Percentiles rank a stretch among this genome's conserved stretches.
Conservation (phyloP, 257 asterid species). For the Oldenlandia corymbosa region DNA sequence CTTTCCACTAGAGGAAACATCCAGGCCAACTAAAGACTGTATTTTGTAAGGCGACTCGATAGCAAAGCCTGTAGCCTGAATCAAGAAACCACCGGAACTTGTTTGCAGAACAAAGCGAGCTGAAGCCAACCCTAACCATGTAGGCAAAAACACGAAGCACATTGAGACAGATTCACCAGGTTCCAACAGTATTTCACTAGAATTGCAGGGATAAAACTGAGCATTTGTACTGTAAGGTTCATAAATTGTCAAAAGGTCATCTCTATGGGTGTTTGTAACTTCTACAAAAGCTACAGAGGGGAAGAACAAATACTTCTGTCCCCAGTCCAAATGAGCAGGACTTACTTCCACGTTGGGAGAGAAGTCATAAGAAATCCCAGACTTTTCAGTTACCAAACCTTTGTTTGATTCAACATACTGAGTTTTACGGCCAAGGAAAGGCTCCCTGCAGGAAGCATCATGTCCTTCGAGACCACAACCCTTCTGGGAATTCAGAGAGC, state of each 20-base stretch:
- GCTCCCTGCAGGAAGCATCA: constrained; percentile 32
- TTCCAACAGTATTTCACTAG: constrained; percentile 49
- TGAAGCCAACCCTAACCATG: constrained; percentile 50
- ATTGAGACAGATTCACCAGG: constrained; percentile 68
- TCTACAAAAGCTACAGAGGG: constrained; percentile 57
- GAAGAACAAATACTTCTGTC: constrained; percentile 42
- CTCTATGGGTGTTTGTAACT: constrained; percentile 51
- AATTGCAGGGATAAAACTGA: constrained; percentile 78
- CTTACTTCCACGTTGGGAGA: constrained; percentile 51
- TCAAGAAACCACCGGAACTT: constrained; percentile 74
- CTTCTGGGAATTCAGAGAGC: constrained; percentile 38
- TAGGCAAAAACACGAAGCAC: constrained; percentile 63
- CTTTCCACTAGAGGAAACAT: constrained; percentile 57
- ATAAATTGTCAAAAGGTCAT: constrained; percentile 35
- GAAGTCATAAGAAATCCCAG: constrained; percentile 29
- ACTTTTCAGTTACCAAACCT: constrained; percentile 21
- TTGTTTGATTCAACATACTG: constrained; percentile 22
- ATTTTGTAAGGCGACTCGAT: constrained; percentile 64
- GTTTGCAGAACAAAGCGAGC: constrained; percentile 78
- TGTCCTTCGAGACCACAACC: constrained; percentile 19
- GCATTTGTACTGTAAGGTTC: constrained; percentile 62
- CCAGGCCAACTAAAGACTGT: constrained; percentile 41
- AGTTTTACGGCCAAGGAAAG: constrained; percentile 24
- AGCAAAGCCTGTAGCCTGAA: constrained; percentile 67
- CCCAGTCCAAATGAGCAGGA: constrained; percentile 72